These are phyloP conservation scores for Mortierella claussenii DNA, from an alignment of 192 early-diverging fungal genomes.

Conservation along the genomic window DNA sequence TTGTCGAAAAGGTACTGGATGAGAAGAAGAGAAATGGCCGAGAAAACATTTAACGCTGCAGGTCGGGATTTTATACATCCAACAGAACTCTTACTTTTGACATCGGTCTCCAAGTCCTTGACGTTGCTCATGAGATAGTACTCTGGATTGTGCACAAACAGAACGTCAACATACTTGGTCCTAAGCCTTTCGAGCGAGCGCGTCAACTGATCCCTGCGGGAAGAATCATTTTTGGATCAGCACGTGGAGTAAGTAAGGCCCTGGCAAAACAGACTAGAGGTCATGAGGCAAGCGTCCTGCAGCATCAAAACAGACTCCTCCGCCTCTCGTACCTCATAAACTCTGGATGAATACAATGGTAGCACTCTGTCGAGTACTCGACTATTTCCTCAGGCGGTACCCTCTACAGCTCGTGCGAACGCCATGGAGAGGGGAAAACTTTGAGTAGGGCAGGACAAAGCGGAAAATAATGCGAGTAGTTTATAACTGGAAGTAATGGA, in stretches of 20 bases:
- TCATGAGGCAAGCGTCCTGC: too few relatives aligned
- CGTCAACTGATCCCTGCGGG: constrained; percentile 46
- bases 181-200: constrained; percentile 41
- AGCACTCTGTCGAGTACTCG: constrained; percentile 38
- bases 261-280: too few relatives aligned
- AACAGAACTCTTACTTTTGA: constrained; percentile 30
- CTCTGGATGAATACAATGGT: constrained; percentile 55
- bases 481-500: too few relatives aligned
- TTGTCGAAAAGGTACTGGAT: neutral
- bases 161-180: constrained; percentile 40
- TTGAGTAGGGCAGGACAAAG: neutral
- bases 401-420: constrained; percentile 1
- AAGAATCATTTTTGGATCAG: neutral
- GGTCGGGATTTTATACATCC: neutral
- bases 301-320: neutral
- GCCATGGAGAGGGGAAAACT: neutral
- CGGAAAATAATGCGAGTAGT: too few relatives aligned
- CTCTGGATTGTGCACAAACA: constrained; percentile 58
- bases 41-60: neutral
- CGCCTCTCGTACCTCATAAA: constrained; percentile 41
- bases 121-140: constrained; percentile 51
- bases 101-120: constrained; percentile 26
- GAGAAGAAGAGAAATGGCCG: neutral
- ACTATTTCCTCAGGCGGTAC: constrained; percentile 54
- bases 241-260: too few relatives aligned